A percentile compares a stretch with the other conserved stretches of the same genome.
Conservation (phyloP, 169 alveolate species). For the Plasmodium vinckei region DNA sequence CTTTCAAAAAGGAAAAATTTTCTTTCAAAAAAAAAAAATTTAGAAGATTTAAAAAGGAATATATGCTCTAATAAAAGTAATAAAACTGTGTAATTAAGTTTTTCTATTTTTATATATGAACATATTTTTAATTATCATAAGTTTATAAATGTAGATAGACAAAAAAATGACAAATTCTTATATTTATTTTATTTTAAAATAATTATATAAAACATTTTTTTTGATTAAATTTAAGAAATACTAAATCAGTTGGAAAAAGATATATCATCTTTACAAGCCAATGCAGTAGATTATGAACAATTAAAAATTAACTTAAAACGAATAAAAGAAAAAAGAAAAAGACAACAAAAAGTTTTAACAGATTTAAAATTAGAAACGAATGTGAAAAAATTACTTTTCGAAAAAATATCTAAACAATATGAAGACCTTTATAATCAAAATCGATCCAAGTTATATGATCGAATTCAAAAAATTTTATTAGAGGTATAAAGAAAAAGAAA, state of each 20-base stretch:
- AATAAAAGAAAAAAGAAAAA: constrained; percentile 67
- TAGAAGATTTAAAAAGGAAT: constrained; percentile 46
- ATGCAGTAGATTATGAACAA: constrained; percentile 50
- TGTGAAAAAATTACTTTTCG: constrained; percentile 43
- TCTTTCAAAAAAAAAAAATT: constrained; percentile 32
- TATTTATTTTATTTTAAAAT: neutral
- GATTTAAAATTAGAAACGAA: constrained; percentile 55
- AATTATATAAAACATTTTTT: too few species aligned
- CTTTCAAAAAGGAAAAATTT: constrained; percentile 41
- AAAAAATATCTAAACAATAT: constrained; percentile 32
- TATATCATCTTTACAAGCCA: constrained; percentile 12
- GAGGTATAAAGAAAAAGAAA: constrained; percentile 17
- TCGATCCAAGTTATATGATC: constrained; percentile 20
- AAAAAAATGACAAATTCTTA: neutral
- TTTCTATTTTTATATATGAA: neutral
- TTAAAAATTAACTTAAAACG: constrained; percentile 27
- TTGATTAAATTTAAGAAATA: constrained; percentile 14
- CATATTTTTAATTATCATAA: too few species aligned
- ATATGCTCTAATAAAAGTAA: constrained; percentile 39
- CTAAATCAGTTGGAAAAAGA: constrained; percentile 29
- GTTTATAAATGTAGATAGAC: too few species aligned
- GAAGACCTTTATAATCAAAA: constrained; percentile 16
- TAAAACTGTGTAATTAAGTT: neutral
- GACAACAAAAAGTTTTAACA: constrained; percentile 42
- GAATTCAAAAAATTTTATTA: constrained; percentile 39